Conservation (phyloP, 768 basidiomycete genomes). For the Termitomyces sp. region DNA sequence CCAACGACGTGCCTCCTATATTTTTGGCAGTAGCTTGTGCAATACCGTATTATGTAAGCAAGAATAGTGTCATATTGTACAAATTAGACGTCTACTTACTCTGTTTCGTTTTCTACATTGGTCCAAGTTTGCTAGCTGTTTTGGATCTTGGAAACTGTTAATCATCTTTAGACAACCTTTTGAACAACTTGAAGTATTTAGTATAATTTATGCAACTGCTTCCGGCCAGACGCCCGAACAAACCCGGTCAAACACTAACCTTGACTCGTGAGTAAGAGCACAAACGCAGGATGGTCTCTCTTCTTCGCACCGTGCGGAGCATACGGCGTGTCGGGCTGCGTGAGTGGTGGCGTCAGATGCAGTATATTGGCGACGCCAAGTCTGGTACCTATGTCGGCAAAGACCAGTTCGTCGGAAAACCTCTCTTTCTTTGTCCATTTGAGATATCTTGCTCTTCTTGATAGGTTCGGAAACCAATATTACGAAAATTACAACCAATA, state of each 20-base stretch:
- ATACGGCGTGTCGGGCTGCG: constrained; percentile 69
- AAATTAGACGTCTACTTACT: constrained; percentile 8
- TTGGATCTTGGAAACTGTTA: not conserved
- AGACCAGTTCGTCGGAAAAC: constrained; percentile 64
- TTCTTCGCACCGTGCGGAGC: constrained; percentile 71
- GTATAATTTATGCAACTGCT: too few species aligned
- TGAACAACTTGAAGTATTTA: too few species aligned
- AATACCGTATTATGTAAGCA: not conserved
- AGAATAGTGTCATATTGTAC: constrained; percentile 18
- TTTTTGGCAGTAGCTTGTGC: not conserved
- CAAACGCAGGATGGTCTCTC: constrained; percentile 53
- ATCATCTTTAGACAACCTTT: too few species aligned
- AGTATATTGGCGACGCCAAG: constrained; percentile 94
- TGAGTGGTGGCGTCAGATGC: constrained; percentile 89
- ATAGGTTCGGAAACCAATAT: constrained; percentile 92
- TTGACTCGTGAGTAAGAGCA: not conserved
- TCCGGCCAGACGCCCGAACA: constrained; percentile 16
- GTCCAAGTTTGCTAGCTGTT: too few species aligned
- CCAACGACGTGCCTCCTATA: constrained; percentile 2
- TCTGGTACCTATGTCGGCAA: constrained; percentile 68
- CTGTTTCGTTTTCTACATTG: not conserved
- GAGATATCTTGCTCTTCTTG: constrained; percentile 1
- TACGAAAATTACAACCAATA: constrained; percentile 86
- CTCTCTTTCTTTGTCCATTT: not conserved
- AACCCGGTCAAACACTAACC: constrained; percentile 25